A percentile compares a stretch with the other conserved stretches of the same genome.
Evolutionary conservation across 208 protist species (phyloP).

Genomic region (Trypanosoma platydactyli): DNA sequence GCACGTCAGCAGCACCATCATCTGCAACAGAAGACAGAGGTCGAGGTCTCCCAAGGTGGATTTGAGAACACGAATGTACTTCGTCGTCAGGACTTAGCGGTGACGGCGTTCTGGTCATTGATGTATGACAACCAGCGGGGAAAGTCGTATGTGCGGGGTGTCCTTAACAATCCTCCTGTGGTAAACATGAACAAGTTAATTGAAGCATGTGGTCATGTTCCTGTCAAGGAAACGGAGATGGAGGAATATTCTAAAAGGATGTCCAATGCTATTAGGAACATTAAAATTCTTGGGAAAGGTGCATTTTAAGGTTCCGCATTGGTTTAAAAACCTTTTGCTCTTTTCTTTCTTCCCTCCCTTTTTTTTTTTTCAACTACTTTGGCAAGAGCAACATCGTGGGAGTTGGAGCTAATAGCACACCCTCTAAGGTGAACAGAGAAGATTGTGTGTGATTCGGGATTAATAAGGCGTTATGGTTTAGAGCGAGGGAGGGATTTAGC

Average conservation of each 20-base stretch:
- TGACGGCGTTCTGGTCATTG: constrained; percentile 50
- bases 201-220: constrained; percentile 5
- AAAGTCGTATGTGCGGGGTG: constrained; percentile 41
- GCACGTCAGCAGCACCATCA: not conserved
- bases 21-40: constrained; percentile 17
- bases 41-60: not conserved
- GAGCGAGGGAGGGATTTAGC: no score
- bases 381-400: no score
- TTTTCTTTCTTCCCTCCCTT: not conserved
- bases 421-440: no score
- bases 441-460: no score
- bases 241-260: constrained; percentile 16
- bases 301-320: not conserved
- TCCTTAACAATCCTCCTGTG: constrained; percentile 31
- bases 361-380: no score
- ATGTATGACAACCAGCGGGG: constrained; percentile 49
- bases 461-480: no score
- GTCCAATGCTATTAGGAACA: constrained; percentile 23
- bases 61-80: constrained; percentile 10
- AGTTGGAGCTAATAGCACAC: no score
- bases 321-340: no score
- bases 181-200: constrained; percentile 27
- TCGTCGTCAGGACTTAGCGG: constrained; percentile 41
- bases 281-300: constrained; percentile 21
- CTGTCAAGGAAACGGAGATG: not conserved